Conservation (phyloP, 2,329 filamentous ascomycete species). For the Aureobasidium sp. region DNA sequence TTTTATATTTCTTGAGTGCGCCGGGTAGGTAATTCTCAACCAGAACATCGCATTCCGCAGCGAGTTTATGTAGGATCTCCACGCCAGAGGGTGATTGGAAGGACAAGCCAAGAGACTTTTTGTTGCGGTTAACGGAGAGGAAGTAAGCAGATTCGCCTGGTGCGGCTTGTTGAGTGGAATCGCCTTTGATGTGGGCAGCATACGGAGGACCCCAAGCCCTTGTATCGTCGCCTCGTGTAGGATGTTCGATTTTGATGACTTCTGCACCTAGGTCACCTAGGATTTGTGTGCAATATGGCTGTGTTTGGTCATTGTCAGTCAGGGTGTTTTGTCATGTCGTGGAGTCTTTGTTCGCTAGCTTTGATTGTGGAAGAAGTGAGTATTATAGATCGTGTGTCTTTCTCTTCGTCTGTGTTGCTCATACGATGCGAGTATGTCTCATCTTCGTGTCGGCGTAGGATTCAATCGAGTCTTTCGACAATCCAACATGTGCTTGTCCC, state of each 20-base stretch:
- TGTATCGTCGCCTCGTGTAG: conserved; percentile 83
- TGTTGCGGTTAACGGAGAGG: conserved; percentile 88
- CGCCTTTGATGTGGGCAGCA: conserved; percentile 61
- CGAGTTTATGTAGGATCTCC: conserved; percentile 78
- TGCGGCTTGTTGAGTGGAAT: conserved; percentile 41
- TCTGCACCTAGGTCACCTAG: conserved; percentile 92
- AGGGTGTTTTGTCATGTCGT: too few species aligned
- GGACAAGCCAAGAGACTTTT: conserved; percentile 85
- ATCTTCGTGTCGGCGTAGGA: too few species aligned
- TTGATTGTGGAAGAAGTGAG: too few species aligned
- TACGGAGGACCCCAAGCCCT: conserved; percentile 95
- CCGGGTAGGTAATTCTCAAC: conserved; percentile 97
- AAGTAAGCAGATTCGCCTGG: conserved; percentile 95
- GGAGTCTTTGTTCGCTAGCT: too few species aligned
- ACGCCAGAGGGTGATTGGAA: conserved; percentile 82
- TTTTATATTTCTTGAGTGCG: conserved; percentile 76
- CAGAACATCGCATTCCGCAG: conserved; percentile 77
- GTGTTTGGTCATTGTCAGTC: conserved; percentile 38
- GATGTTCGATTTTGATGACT: conserved; percentile 96
- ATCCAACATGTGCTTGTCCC: too few species aligned
- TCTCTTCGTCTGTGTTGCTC: too few species aligned
- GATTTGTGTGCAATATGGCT: conserved; percentile 98
- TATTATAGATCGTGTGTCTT: too few species aligned
- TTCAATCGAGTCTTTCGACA: too few species aligned
- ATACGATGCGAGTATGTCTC: too few species aligned